Conservation (phyloP, 768 basidiomycete genomes). For the Dacryopinax primogenitus region DNA sequence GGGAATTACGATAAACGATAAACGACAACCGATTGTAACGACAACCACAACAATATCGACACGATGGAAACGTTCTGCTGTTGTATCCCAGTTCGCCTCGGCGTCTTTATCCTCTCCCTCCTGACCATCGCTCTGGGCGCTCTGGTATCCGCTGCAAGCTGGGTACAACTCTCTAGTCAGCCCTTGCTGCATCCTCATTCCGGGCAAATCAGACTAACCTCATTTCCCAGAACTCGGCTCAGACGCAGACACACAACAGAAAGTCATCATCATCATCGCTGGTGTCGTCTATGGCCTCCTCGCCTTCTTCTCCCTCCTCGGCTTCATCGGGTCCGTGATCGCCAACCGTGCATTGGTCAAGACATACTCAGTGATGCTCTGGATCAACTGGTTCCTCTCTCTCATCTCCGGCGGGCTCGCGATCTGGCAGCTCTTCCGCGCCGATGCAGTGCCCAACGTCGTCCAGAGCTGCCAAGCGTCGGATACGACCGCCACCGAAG, state of each 20-base stretch:
- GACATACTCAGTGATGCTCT: constrained; percentile 44
- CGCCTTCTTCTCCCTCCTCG: constrained; percentile 41
- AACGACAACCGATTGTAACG: neutral
- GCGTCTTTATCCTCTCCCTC: constrained; percentile 44
- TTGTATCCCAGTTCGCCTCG: constrained; percentile 49
- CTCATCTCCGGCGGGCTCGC: constrained; percentile 41
- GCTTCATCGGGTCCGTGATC: constrained; percentile 50
- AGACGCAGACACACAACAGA: neutral
- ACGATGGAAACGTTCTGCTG: constrained; percentile 36
- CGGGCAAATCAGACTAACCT: constrained; percentile 28
- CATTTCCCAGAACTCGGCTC: constrained; percentile 26
- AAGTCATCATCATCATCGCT: constrained; percentile 32
- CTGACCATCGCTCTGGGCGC: constrained; percentile 45
- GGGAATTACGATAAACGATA: neutral
- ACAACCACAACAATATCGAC: neutral
- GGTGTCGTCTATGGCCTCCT: constrained; percentile 44
- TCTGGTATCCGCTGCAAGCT: constrained; percentile 40
- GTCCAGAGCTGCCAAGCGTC: constrained; percentile 38
- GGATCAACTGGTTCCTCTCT: constrained; percentile 46
- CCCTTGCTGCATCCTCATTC: constrained; percentile 24
- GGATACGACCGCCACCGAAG: constrained; percentile 25
- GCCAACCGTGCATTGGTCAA: constrained; percentile 49
- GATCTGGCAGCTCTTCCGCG: constrained; percentile 35
- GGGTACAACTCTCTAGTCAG: constrained; percentile 52
- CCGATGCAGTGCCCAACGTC: constrained; percentile 26